A percentile compares a stretch with the other conserved stretches of the same genome.
phyloP scores from a whole-genome alignment of 176 grass and related monocot genomes.

The Oryza meyeriana region DNA sequence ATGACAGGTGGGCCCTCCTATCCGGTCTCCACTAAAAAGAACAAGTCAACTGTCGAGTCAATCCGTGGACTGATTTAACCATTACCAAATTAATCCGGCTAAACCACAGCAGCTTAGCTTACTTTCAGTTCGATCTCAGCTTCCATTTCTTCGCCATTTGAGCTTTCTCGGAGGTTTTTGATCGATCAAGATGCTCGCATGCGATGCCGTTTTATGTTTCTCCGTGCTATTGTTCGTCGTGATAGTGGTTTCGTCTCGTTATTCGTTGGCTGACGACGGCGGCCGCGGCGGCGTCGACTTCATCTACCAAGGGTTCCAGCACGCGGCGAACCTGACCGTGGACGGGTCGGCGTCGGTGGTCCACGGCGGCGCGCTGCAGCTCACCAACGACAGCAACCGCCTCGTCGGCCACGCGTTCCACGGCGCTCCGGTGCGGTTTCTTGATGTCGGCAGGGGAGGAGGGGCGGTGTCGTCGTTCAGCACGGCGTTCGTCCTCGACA shows the following conservation, averaged over 20 bases:
- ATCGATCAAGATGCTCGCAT: background rate
- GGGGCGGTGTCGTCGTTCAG: slow-evolving; percentile 34
- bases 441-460: background rate
- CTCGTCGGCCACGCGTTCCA: slow-evolving; percentile 46
- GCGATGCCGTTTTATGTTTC: background rate
- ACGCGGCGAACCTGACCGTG: slow-evolving; percentile 22
- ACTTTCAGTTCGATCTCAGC: background rate
- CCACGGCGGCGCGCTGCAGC: slow-evolving; percentile 36
- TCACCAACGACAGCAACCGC: slow-evolving; percentile 37
- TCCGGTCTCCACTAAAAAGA: background rate
- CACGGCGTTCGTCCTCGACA: slow-evolving; percentile 47
- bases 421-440: slow-evolving; percentile 21
- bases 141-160: background rate
- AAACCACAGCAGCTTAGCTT: background rate
- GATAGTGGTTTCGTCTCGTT: background rate
- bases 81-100: background rate
- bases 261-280: background rate
- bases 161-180: background rate
- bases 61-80: background rate
- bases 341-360: slow-evolving; percentile 34
- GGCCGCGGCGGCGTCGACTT: slow-evolving; percentile 22
- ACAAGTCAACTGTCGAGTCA: background rate
- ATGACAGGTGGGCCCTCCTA: background rate
- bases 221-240: slow-evolving; percentile 10
- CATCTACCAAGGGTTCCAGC: slow-evolving; percentile 43